A percentile compares a stretch with the other conserved stretches of the same genome.
Conservation (phyloP, 768 basidiomycete species). For the Rhodotorula kratochvilovae region DNA sequence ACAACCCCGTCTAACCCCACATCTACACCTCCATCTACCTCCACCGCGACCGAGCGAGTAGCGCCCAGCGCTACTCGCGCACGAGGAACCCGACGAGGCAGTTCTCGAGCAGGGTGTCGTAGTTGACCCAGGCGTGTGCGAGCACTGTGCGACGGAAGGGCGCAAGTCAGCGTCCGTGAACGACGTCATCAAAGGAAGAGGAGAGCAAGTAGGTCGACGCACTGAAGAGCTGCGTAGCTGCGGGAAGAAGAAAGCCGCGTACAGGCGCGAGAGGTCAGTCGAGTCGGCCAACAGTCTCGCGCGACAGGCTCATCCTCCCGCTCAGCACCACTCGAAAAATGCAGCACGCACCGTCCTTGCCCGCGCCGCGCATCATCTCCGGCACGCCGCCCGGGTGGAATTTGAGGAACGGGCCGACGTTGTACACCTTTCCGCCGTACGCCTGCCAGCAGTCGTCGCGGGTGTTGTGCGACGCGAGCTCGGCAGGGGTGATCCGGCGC, state of each 20-base stretch:
- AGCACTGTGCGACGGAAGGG: constrained; percentile 55
- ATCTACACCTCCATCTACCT: background rate
- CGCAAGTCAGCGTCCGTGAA: background rate
- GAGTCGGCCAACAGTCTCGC: too few species aligned
- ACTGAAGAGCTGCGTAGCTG: constrained; percentile 80
- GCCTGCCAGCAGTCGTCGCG: constrained; percentile 87
- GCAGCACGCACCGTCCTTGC: constrained; percentile 64
- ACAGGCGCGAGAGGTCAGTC: background rate
- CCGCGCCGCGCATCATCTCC: constrained; percentile 90
- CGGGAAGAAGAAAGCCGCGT: too few species aligned
- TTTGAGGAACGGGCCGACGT: constrained; percentile 82
- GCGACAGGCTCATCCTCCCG: too few species aligned
- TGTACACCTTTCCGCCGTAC: constrained; percentile 91
- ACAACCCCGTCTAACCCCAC: background rate
- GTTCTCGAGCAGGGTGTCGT: constrained; percentile 89
- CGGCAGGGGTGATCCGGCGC: constrained; percentile 67
- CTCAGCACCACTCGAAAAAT: too few species aligned
- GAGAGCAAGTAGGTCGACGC: constrained; percentile 49
- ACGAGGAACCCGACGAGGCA: constrained; percentile 89
- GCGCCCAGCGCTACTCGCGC: constrained; percentile 51
- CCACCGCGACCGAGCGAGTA: too few species aligned
- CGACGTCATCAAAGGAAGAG: too few species aligned
- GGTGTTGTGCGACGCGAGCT: constrained; percentile 74
- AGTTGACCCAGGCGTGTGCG: constrained; percentile 95
- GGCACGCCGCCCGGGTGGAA: constrained; percentile 94